These are phyloP conservation scores for Pulveroboletus sp. DNA, from an alignment of 768 basidiomycete species.

Conservation along the genomic window DNA sequence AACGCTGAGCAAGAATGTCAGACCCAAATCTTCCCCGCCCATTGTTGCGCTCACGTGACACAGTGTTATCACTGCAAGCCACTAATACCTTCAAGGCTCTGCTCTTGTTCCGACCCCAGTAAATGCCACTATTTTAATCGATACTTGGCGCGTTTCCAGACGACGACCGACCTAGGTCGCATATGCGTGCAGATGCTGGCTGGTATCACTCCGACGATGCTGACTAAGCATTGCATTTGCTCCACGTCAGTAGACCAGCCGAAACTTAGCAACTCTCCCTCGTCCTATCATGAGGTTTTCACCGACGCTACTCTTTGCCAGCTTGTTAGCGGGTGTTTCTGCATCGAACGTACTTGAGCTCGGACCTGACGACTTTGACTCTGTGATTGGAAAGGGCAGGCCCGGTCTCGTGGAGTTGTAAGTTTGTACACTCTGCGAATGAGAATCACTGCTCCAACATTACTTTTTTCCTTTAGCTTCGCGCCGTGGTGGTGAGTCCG, in stretches of 20 bases:
- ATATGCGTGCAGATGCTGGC: not conserved
- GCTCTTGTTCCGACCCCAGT: too few relatives aligned
- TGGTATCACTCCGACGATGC: not conserved
- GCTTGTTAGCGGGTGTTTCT: constrained; percentile 48
- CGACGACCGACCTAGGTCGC: not conserved
- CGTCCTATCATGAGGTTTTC: constrained; percentile 52
- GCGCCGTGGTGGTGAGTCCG: constrained; percentile 80
- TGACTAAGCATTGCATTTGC: constrained; percentile 20
- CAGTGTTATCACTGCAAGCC: too few relatives aligned
- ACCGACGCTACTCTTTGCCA: constrained; percentile 50
- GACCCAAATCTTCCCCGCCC: too few relatives aligned
- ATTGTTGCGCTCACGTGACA: not conserved
- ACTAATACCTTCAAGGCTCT: too few relatives aligned
- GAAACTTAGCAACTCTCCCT: constrained; percentile 8
- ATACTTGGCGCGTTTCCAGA: not conserved
- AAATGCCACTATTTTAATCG: too few relatives aligned
- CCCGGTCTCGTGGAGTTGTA: constrained; percentile 90
- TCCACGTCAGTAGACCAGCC: constrained; percentile 26
- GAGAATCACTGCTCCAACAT: not conserved
- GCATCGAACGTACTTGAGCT: constrained; percentile 88
- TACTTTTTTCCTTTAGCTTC: constrained; percentile 43
- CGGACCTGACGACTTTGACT: constrained; percentile 68
- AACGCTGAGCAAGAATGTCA: too few relatives aligned
- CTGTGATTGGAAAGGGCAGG: constrained; percentile 68
- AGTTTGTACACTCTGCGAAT: constrained; percentile 30